Percentiles rank a stretch among this genome's conserved stretches.
These are phyloP conservation scores for Ophiostoma triangulosporum DNA, from an alignment of 2,329 filamentous ascomycete genomes.

Conservation along the genomic window DNA sequence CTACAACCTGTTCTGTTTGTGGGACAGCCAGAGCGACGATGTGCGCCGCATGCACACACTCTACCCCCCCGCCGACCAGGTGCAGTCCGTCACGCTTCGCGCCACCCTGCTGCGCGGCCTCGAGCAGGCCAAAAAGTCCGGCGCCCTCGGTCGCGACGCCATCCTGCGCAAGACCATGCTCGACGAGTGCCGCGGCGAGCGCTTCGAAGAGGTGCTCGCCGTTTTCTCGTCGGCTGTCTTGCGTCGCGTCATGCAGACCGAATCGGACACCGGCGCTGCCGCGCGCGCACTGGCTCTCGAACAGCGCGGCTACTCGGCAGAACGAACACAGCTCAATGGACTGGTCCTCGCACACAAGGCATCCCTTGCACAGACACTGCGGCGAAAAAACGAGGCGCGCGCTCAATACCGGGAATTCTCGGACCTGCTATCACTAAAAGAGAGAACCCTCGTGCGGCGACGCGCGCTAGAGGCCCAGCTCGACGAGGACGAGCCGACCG, in stretches of 20 bases:
- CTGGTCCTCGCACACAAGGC: constrained; percentile 62
- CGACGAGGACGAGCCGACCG: not conserved
- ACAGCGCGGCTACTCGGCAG: constrained; percentile 41
- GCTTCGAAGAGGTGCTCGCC: constrained; percentile 74
- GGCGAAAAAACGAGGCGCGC: constrained; percentile 45
- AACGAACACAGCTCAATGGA: constrained; percentile 42
- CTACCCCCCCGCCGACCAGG: constrained; percentile 79
- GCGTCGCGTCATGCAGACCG: constrained; percentile 39
- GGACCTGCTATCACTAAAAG: constrained; percentile 49
- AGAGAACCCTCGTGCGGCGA: constrained; percentile 40
- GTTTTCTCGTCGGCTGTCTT: constrained; percentile 74
- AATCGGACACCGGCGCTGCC: constrained; percentile 5
- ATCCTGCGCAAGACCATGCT: constrained; percentile 88
- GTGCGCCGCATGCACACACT: constrained; percentile 71
- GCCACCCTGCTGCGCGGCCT: constrained; percentile 69
- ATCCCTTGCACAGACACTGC: constrained; percentile 46
- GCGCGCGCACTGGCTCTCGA: constrained; percentile 45
- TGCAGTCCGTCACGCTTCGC: constrained; percentile 83
- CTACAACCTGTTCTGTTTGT: constrained; percentile 74
- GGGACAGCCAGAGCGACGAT: constrained; percentile 48
- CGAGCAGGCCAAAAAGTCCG: constrained; percentile 78
- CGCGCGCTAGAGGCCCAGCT: constrained; percentile 28
- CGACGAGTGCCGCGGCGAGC: constrained; percentile 88
- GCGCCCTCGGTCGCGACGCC: constrained; percentile 65
- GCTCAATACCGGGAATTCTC: constrained; percentile 50